These are phyloP conservation scores for Coccomyxa subellipsoidea DNA, from an alignment of 163 green algal species.

Conservation along the genomic window DNA sequence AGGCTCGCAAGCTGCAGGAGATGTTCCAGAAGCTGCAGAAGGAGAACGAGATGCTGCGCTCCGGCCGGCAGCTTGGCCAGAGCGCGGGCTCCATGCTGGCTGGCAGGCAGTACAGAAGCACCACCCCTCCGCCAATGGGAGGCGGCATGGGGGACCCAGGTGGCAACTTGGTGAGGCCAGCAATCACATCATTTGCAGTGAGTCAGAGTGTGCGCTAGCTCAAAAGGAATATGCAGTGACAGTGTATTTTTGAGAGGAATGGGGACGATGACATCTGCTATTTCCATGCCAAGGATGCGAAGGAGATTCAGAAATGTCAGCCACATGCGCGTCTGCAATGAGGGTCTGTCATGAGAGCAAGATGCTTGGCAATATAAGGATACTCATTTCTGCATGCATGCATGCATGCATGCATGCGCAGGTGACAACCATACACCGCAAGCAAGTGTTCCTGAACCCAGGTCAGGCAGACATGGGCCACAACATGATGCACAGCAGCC, in stretches of 20 bases:
- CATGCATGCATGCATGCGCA: constrained; percentile 9
- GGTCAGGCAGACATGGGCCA: not conserved
- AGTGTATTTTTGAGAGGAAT: no score
- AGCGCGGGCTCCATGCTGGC: not conserved
- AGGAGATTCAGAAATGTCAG: no score
- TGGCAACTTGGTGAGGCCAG: not conserved
- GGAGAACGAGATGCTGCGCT: constrained; percentile 36
- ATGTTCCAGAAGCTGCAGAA: constrained; percentile 48
- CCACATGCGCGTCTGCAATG: no score
- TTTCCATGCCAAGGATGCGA: no score
- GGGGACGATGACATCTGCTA: no score
- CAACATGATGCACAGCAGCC: not conserved
- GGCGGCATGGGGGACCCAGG: not conserved
- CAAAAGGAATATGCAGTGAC: no score
- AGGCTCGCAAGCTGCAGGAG: constrained; percentile 30
- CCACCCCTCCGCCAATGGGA: not conserved
- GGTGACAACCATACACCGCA: constrained; percentile 45
- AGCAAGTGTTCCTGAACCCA: constrained; percentile 7
- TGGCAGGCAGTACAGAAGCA: not conserved
- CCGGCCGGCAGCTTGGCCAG: no score
- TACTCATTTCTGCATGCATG: not conserved
- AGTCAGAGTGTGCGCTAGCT: not conserved
- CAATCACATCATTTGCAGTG: not conserved
- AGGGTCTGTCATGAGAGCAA: no score
- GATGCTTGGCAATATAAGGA: no score